Evolutionary conservation across 345 rosid genomes (phyloP).

Genomic region (Eucalyptus microcorys): DNA sequence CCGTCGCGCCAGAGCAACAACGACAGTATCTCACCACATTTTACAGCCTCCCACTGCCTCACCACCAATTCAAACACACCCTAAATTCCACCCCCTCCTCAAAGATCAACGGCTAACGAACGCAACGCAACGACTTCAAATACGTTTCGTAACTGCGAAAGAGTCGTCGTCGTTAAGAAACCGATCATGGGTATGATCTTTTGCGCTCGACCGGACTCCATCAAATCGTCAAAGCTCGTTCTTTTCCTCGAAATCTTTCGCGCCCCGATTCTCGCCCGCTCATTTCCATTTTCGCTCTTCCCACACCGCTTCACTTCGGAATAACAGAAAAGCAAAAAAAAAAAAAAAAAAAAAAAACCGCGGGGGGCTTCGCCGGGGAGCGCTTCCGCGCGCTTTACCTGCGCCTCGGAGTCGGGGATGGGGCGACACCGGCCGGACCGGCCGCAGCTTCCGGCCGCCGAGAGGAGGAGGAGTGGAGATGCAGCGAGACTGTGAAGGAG

Average conservation of each 20-base stretch:
- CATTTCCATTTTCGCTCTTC: neutral
- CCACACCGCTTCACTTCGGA: neutral
- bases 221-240: neutral
- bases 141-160: neutral
- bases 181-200: neutral
- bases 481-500: slow-evolving; percentile 9
- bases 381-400: neutral
- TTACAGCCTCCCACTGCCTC: neutral
- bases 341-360: neutral
- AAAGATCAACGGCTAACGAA: neutral
- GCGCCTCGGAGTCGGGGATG: slow-evolving; percentile 4
- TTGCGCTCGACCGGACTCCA: neutral
- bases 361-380: neutral
- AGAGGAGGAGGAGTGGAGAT: slow-evolving; percentile 8
- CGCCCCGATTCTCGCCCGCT: neutral
- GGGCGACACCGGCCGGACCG: slow-evolving; percentile 1
- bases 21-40: neutral
- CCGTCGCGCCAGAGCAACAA: neutral
- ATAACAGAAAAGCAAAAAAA: neutral
- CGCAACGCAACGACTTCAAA: neutral
- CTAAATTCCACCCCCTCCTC: neutral
- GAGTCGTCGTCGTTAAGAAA: neutral
- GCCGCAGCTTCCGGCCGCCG: neutral
- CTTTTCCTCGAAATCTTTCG: neutral
- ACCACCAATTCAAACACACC: neutral